Base-by-base conservation (phyloP, 2,329 filamentous ascomycete species). In the Cordyceps cateniannulata region DNA sequence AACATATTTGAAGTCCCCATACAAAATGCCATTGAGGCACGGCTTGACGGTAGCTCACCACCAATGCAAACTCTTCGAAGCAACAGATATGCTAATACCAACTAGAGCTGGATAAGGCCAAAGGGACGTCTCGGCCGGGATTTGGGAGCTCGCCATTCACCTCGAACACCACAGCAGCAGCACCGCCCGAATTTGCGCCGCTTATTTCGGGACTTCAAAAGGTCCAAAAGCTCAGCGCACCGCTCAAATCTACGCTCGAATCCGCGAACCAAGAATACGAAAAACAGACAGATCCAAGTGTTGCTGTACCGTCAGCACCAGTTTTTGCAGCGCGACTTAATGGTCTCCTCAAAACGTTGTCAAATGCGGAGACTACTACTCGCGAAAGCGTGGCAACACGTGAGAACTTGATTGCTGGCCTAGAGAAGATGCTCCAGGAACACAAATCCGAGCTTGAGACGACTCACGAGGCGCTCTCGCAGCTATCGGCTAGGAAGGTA, bases 321-420 rank as follows among this genome's bases (percentile, higher is more conserved):
- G 93, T 99, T 22, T 91, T 96, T 70, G 95, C 95, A 2, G 93
- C 93, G 16, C 88, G 91, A 29, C 83, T 99, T 9, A 93, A 90
- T 65, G 89, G 91, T 3, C 81, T 99, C n/a, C 82, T 98, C 59
- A 97, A 95, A 77, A 89, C 87, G 7, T 82, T 99, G 20, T 91
- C 91, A 22, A 90, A 85, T 65, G 95, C 95, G 3, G 93, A 99
- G 74, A 90, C 86, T 59, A 92, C 93, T 0, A 89, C 98, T 1
- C 87, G 90, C 2, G 91, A 96, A 68, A 91, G 89, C 66, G 91
- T 99, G 71, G 93, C 93, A 70, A 91, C 92, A 2, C 87, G 95
- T 16, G 84, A 85, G 65, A 83, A 85, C 10, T 81, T 99, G 29
- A 87, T 98, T 42, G 81, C 84, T 29, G 91, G 87, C 1, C 79